Conservation (phyloP, 2,329 filamentous ascomycete genomes). For the Colletotrichum musicola region DNA sequence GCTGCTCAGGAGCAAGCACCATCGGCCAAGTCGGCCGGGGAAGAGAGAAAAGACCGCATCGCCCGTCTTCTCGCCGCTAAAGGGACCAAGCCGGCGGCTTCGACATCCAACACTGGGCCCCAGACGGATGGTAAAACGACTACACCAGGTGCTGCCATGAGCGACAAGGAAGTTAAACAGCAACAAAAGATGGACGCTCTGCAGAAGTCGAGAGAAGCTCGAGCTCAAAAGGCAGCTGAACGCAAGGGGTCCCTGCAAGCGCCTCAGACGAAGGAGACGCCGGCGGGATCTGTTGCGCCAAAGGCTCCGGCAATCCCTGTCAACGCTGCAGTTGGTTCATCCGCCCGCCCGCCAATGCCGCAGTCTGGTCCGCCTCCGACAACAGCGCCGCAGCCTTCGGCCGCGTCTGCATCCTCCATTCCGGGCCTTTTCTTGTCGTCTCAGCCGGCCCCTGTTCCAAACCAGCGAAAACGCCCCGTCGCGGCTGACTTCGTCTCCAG, state of each 20-base stretch:
- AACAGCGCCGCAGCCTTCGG: background rate
- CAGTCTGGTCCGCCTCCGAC: background rate
- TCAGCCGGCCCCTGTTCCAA: slow-evolving; percentile 42
- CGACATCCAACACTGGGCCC: slow-evolving; percentile 23
- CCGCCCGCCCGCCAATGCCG: background rate
- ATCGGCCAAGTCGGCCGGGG: slow-evolving; percentile 52
- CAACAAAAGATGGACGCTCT: slow-evolving; percentile 84
- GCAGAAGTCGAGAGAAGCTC: slow-evolving; percentile 67
- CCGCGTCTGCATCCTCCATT: slow-evolving; percentile 45
- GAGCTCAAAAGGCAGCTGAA: slow-evolving; percentile 50
- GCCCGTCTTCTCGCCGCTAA: slow-evolving; percentile 82
- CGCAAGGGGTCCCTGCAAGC: slow-evolving; percentile 29
- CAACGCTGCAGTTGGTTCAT: background rate
- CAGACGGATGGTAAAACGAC: slow-evolving; percentile 1
- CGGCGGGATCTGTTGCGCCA: background rate
- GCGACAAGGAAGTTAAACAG: slow-evolving; percentile 78
- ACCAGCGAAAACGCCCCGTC: slow-evolving; percentile 60
- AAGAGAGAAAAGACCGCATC: slow-evolving; percentile 82
- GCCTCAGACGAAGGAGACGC: slow-evolving; percentile 18
- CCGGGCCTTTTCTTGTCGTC: slow-evolving; percentile 53
- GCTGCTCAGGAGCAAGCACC: slow-evolving; percentile 9
- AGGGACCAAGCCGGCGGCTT: slow-evolving; percentile 61
- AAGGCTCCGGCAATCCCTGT: slow-evolving; percentile 3
- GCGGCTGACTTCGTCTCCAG: slow-evolving; percentile 79
- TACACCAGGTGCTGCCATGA: slow-evolving; percentile 50